Evolutionary conservation across 164 flowering plant species (phyloP).

Genomic region (Protea cynaroides): DNA sequence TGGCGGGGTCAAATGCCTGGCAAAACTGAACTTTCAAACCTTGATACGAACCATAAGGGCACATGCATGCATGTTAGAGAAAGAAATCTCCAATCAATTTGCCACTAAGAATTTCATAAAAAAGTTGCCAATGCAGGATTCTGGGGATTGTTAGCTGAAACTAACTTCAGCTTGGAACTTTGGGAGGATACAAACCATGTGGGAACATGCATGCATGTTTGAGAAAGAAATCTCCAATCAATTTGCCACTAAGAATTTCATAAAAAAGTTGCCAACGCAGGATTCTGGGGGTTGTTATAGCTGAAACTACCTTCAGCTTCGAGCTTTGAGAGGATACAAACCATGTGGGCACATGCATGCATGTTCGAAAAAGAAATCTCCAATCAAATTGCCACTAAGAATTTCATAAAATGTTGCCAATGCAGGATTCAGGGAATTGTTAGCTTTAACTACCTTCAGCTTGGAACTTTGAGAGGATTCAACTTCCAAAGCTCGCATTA

Average conservation of each 20-base stretch:
- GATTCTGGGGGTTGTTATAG: constrained; percentile 5
- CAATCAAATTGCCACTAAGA: not conserved
- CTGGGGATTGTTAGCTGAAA: too few relatives aligned
- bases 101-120: too few relatives aligned
- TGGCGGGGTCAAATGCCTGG: too few relatives aligned
- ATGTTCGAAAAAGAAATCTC: not conserved
- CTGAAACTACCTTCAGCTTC: constrained; percentile 3
- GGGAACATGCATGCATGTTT: not conserved
- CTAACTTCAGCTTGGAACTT: constrained; percentile 65
- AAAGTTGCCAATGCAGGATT: too few relatives aligned
- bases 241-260: not conserved
- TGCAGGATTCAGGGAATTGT: not conserved
- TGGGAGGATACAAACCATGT: constrained; percentile 67
- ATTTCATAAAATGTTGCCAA: not conserved
- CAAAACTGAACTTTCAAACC: too few relatives aligned
- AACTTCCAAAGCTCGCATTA: constrained; percentile 49
- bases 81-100: too few relatives aligned
- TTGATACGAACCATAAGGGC: too few relatives aligned
- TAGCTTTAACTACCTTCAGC: constrained; percentile 48
- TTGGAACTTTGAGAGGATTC: constrained; percentile 59
- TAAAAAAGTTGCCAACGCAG: not conserved
- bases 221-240: too few relatives aligned
- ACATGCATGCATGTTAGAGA: too few relatives aligned
- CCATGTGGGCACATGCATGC: not conserved
- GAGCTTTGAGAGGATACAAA: too few relatives aligned